Percentiles rank a stretch among this genome's conserved stretches.
phyloP scores from a whole-genome alignment of 2,329 filamentous ascomycete genomes.

The Chalaropsis ovoidea region DNA sequence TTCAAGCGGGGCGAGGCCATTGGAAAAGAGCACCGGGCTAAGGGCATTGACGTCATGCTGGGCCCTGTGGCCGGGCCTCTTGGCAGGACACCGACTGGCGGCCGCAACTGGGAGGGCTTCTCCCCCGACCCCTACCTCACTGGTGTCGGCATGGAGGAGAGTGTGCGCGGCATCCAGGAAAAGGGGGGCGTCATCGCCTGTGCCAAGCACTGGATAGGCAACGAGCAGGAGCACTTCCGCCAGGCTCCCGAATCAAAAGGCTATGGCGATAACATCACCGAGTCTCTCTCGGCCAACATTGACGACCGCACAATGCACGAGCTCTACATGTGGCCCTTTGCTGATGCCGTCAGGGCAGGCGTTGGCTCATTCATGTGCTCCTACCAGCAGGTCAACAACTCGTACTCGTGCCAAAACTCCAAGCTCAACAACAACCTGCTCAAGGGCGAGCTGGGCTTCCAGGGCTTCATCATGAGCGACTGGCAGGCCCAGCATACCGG shows the following conservation, averaged over 20 bases:
- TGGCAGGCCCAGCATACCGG: slow-evolving; percentile 68
- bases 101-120: slow-evolving; percentile 56
- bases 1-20: slow-evolving; percentile 40
- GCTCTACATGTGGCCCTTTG: slow-evolving; percentile 69
- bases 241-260: slow-evolving; percentile 46
- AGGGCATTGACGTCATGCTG: slow-evolving; percentile 66
- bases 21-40: slow-evolving; percentile 56
- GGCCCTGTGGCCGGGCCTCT: slow-evolving; percentile 41
- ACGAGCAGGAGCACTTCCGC: slow-evolving; percentile 73
- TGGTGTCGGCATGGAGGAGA: slow-evolving; percentile 60
- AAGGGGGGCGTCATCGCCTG: slow-evolving; percentile 72
- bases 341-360: slow-evolving; percentile 58
- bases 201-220: slow-evolving; percentile 64
- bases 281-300: slow-evolving; percentile 50
- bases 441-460: slow-evolving; percentile 56
- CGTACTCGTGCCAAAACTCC: slow-evolving; percentile 69
- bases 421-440: slow-evolving; percentile 64
- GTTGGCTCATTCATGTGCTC: slow-evolving; percentile 56
- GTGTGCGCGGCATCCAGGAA: slow-evolving; percentile 72
- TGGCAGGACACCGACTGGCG: slow-evolving; percentile 39
- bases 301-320: slow-evolving; percentile 68
- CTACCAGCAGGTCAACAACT: slow-evolving; percentile 73
- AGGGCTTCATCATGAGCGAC: slow-evolving; percentile 53
- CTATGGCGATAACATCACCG: slow-evolving; percentile 50
- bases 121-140: slow-evolving; percentile 65